Evolutionary conservation across 73 alveolate species (phyloP), one percentile per base, ranked within the genome.

Genomic region (Paramecium pentaurelia): DNA sequence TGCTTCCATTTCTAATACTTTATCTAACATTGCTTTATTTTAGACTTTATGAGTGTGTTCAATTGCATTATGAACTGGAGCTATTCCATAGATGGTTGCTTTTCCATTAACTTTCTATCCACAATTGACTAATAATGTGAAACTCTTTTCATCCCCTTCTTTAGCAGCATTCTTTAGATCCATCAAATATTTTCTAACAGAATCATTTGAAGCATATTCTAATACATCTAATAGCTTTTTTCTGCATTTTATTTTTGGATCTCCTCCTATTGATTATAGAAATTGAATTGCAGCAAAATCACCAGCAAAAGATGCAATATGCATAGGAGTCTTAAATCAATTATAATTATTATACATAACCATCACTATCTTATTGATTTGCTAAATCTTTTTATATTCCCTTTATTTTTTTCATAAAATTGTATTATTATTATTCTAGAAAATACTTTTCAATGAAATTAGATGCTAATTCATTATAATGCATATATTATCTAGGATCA

Each of bases 61-160:
- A 71, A 96, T 94, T 16, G 96, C 99, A 84, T 95, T 96, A 86
- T 96, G 99, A 58, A 96, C 95, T 16, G 99, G 99, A 34, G 97
- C 99, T 85, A 95, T 94, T 3, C 97, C 97, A 68, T 95, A 95
- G 16, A 96, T 96, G 3, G 95, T 91, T 12, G 84, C 92, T 77
- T 94, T 96, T 34, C 92, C 94, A 77, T 96, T 95, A 6, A 96
- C 94, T 42, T 73, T 59, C 18, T 96, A 88, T 14, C 99, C 99
- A 32, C 97, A 94, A 64, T 96, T 95, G 5, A 95, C 97, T 32
- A 96, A 77, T 47, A 93, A 92, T 37, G 92, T 92, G 14, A 96
- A 58, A 60, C 95, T 94, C 70, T 95, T 95, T 14, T 90, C 97
- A 92, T 96, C 94, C 7, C 96, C 96, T 85, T 95, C 86, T 18